These are phyloP conservation scores for Cardamine chenopodiifolia DNA, from an alignment of 345 rosid genomes.

Conservation along the genomic window DNA sequence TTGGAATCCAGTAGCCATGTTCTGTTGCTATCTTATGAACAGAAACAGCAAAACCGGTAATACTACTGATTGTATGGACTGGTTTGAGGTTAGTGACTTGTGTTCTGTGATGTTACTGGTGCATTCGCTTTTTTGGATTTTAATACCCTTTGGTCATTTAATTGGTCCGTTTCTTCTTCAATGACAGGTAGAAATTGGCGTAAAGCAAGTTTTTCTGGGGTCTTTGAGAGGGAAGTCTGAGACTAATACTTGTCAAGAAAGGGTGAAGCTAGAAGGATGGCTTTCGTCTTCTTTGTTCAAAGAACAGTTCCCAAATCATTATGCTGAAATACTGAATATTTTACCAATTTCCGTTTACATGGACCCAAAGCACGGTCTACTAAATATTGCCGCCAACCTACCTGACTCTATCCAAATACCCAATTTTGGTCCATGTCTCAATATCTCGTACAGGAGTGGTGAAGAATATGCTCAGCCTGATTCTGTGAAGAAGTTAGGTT, in stretches of 20 bases:
- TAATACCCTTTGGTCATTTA: background rate
- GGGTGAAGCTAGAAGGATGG: slow-evolving; percentile 85
- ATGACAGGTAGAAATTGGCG: slow-evolving; percentile 84
- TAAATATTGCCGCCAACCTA: slow-evolving; percentile 74
- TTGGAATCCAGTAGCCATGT: slow-evolving; percentile 91
- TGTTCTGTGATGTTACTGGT: slow-evolving; percentile 10
- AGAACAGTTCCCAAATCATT: slow-evolving; percentile 85
- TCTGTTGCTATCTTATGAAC: slow-evolving; percentile 76
- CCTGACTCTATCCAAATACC: slow-evolving; percentile 54
- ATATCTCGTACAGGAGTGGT: slow-evolving; percentile 77
- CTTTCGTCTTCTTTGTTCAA: slow-evolving; percentile 74
- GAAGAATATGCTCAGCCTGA: slow-evolving; percentile 57
- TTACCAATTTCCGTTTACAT: slow-evolving; percentile 84
- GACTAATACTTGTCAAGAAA: slow-evolving; percentile 68
- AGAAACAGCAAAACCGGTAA: slow-evolving; percentile 44
- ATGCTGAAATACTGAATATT: slow-evolving; percentile 60
- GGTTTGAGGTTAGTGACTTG: slow-evolving; percentile 82
- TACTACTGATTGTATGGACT: slow-evolving; percentile 56
- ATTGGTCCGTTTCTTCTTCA: slow-evolving; percentile 14
- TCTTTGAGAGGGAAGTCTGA: slow-evolving; percentile 65
- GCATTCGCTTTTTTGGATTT: background rate
- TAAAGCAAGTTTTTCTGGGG: slow-evolving; percentile 72
- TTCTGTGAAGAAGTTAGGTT: slow-evolving; percentile 67
- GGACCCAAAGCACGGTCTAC: slow-evolving; percentile 68
- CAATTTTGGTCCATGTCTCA: slow-evolving; percentile 74